Percentiles rank a stretch among this genome's conserved stretches.
These are phyloP conservation scores for Amaranthus palmeri DNA, from an alignment of 148 eudicot genomes.

Conservation along the genomic window DNA sequence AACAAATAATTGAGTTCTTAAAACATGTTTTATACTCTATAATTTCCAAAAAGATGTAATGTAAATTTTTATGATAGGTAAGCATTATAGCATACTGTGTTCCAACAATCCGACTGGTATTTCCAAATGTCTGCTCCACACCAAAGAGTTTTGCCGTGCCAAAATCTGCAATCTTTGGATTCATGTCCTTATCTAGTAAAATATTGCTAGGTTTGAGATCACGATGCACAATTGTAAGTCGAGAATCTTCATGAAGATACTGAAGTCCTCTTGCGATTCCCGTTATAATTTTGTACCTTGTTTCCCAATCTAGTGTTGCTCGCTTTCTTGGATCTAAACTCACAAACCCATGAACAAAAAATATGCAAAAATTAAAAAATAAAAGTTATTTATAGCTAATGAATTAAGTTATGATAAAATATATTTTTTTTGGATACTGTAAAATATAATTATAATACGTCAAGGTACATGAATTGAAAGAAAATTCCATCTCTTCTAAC, in stretches of 20 bases:
- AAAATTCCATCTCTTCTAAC: no score
- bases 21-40: no score
- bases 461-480: no score
- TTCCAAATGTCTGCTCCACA: slow-evolving; percentile 44
- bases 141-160: slow-evolving; percentile 59
- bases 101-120: slow-evolving; percentile 33
- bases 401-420: no score
- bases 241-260: slow-evolving; percentile 54
- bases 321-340: slow-evolving; percentile 39
- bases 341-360: not conserved
- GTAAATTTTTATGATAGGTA: no score
- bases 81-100: not conserved
- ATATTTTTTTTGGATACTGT: no score
- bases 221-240: slow-evolving; percentile 51
- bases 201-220: slow-evolving; percentile 67
- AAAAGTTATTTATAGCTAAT: not conserved
- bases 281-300: slow-evolving; percentile 41
- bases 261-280: slow-evolving; percentile 67
- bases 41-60: no score
- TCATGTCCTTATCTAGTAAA: slow-evolving; percentile 48
- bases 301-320: slow-evolving; percentile 40
- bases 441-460: no score
- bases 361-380: not conserved
- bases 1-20: no score
- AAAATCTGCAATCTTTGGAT: slow-evolving; percentile 63